phyloP scores from a whole-genome alignment of 176 grass and related monocot species.

The Paspalum vaginatum region DNA sequence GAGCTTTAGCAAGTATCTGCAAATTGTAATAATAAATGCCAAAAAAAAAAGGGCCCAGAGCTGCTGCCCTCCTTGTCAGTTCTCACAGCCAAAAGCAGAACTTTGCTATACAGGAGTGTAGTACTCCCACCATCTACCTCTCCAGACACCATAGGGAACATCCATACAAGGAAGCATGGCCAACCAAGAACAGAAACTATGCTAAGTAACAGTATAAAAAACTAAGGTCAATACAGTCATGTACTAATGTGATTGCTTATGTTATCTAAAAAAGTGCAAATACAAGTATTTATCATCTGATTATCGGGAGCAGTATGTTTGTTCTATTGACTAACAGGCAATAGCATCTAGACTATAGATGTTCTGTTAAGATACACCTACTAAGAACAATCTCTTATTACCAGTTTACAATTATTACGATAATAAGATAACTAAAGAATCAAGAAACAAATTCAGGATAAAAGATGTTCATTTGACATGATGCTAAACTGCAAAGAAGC shows the following conservation, averaged over 20 bases:
- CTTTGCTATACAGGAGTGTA: background rate
- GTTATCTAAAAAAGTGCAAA: too few species aligned
- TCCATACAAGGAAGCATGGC: background rate
- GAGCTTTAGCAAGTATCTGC: too few species aligned
- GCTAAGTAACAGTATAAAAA: background rate
- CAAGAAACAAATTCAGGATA: background rate
- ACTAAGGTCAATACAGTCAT: background rate
- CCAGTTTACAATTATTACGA: background rate
- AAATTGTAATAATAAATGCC: too few species aligned
- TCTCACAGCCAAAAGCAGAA: background rate
- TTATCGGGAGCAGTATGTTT: background rate
- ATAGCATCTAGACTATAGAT: background rate
- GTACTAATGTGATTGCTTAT: background rate
- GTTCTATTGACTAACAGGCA: background rate
- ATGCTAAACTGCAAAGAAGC: background rate
- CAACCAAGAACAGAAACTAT: background rate
- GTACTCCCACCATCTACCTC: too few species aligned
- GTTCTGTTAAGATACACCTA: background rate
- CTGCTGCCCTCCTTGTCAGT: slow-evolving; percentile 15
- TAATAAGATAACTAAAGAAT: background rate
- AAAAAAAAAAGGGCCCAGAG: too few species aligned
- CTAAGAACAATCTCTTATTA: background rate
- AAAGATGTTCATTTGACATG: background rate
- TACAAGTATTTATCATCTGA: background rate
- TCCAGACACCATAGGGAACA: background rate